Evolutionary conservation across 2,329 filamentous ascomycete species (phyloP), one percentile per base, ranked within the genome.

Genomic region (Epichloe scottii): DNA sequence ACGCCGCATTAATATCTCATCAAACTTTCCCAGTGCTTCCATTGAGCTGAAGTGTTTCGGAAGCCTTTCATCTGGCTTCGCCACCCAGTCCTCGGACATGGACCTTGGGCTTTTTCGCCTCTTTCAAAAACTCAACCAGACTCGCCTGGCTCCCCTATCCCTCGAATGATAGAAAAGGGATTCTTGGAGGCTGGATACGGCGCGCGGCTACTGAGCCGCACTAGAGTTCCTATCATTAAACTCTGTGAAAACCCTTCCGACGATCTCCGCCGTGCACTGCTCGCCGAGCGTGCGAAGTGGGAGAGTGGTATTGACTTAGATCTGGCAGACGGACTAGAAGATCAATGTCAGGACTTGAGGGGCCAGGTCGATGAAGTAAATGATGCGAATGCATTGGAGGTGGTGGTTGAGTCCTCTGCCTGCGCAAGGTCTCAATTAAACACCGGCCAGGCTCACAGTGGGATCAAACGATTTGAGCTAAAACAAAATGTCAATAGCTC

Each of bases 61-160:
- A 5, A 94, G 89, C 63, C 73, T 94, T 45, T 79, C 80, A 19
- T 90, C 89, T 12, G 89, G 89, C 0, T 95, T 95, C 67, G 90
- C 87, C 3, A 89, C 87, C 11, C 86, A 86, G 59, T 81, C 82
- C n/a, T 91, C 89, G 1, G 89, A 95, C 60, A 89, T 95, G 84
- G 90, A 96, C 65, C 77, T 95, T 33, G 86, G 84, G 8, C 76
- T 95, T 35, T 93, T 5, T 84, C 86, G 1, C 79, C 78, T 3
- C 67, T 75, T 46, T 84, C 84, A 2, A 62, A 66, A 19, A 68
- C 75, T 43, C 71, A 76, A 48, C 73, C 76, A 3, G 75, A 80
- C 54, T 71, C 71, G 14, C 63, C 74, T 15, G 75, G 75, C 34
- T 83, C 80, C 5, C 72, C 76, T 1, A 82, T 93, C 51, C 88